Evolutionary conservation across 495 filamentous ascomycete species (phyloP).

Genomic region (Lophiotrema nucula): DNA sequence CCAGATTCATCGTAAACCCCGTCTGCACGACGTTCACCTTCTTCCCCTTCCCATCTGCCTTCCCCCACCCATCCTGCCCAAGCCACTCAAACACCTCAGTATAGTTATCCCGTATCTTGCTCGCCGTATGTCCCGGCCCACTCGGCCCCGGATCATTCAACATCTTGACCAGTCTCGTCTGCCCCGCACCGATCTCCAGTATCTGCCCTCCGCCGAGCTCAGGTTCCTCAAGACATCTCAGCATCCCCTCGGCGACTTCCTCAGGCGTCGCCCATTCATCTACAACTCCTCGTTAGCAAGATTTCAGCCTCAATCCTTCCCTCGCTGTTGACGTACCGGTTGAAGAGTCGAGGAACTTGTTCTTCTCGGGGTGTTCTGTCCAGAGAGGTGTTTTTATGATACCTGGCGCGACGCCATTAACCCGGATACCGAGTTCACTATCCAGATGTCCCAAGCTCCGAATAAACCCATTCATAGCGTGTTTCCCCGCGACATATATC

Average conservation of each 20-base stretch:
- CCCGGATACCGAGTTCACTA: slow-evolving; percentile 54
- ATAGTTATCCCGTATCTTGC: slow-evolving; percentile 42
- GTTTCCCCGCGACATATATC: slow-evolving; percentile 63
- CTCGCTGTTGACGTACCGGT: too few species aligned
- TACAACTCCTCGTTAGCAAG: too few species aligned
- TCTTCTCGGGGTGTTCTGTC: slow-evolving; percentile 67
- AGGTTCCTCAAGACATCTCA: slow-evolving; percentile 55
- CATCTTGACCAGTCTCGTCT: slow-evolving; percentile 51
- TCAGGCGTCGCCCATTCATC: slow-evolving; percentile 65
- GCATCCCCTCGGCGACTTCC: slow-evolving; percentile 65
- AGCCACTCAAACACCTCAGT: slow-evolving; percentile 52
- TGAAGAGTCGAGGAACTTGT: slow-evolving; percentile 52
- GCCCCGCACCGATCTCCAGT: slow-evolving; percentile 58
- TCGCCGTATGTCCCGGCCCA: slow-evolving; percentile 49
- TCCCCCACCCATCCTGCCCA: slow-evolving; percentile 34
- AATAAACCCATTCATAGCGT: slow-evolving; percentile 62
- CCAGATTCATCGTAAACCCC: too few species aligned
- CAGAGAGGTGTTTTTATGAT: slow-evolving; percentile 66
- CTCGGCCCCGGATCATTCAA: slow-evolving; percentile 61
- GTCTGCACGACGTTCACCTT: too few species aligned
- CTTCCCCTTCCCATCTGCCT: too few species aligned
- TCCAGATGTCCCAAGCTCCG: slow-evolving; percentile 54
- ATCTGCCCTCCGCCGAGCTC: slow-evolving; percentile 47
- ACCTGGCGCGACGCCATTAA: slow-evolving; percentile 66
- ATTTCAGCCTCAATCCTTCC: too few species aligned